These are phyloP conservation scores for Golovinomyces cichoracearum DNA, from an alignment of 2,329 filamentous ascomycete species.

Conservation along the genomic window DNA sequence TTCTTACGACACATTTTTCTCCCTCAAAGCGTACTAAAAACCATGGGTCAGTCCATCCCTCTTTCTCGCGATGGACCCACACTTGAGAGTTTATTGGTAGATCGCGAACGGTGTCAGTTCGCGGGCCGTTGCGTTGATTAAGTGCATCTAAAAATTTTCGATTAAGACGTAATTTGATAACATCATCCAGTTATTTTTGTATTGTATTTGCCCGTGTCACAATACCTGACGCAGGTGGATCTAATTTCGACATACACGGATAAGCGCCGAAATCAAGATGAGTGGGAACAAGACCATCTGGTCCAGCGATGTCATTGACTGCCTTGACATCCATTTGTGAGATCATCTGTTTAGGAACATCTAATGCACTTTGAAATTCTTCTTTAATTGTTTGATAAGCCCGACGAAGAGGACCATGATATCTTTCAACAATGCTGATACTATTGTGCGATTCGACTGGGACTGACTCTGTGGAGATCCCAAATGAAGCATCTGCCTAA, in stretches of 20 bases:
- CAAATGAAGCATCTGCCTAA: neutral
- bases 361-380: neutral
- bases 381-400: neutral
- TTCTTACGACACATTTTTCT: neutral
- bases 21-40: neutral
- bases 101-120: neutral
- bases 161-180: conserved; percentile 1
- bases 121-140: neutral
- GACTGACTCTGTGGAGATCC: neutral
- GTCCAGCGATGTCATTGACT: neutral
- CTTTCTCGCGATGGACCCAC: conserved; percentile 1
- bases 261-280: neutral
- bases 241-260: neutral
- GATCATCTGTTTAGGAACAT: neutral
- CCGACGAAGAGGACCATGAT: neutral
- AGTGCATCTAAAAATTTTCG: conserved; percentile 2
- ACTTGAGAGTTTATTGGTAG: conserved; percentile 1
- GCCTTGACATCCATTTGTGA: neutral
- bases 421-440: neutral
- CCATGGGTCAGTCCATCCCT: neutral
- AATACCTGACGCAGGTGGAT: neutral
- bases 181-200: conserved; percentile 3
- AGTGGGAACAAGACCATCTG: neutral
- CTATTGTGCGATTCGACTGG: conserved; percentile 1
- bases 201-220: neutral